Percentiles rank a stretch among this genome's conserved stretches.
Evolutionary conservation across 2,329 filamentous ascomycete genomes (phyloP).

Genomic region (Colletotrichum zoysiae): DNA sequence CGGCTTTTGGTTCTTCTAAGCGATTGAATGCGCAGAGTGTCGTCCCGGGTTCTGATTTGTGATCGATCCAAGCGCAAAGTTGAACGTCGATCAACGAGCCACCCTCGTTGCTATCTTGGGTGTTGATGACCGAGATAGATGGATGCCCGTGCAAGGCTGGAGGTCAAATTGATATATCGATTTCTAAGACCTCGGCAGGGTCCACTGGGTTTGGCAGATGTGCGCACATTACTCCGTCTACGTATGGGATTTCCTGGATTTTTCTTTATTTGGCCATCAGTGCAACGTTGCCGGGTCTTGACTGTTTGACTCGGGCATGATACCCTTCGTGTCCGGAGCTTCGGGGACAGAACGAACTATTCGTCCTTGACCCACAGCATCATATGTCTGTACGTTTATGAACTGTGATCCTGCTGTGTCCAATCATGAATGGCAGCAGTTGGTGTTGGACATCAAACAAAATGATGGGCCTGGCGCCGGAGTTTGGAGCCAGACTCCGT

Average conservation of each 20-base stretch:
- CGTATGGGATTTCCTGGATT: neutral
- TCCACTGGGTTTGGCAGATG: neutral
- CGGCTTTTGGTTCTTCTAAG: neutral
- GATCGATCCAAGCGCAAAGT: slow-evolving; percentile 19
- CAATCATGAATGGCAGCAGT: neutral
- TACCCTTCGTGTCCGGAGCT: neutral
- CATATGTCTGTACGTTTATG: neutral
- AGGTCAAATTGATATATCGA: slow-evolving; percentile 1
- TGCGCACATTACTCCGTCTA: neutral
- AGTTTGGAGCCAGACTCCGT: slow-evolving; percentile 2
- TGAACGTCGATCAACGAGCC: slow-evolving; percentile 23
- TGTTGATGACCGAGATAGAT: neutral
- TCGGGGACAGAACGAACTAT: neutral
- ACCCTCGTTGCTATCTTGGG: slow-evolving; percentile 13
- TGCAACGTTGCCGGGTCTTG: slow-evolving; percentile 12
- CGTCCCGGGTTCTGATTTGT: slow-evolving; percentile 12
- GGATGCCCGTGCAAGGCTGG: slow-evolving; percentile 10
- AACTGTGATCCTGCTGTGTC: neutral
- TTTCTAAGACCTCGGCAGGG: neutral
- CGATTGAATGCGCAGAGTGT: neutral
- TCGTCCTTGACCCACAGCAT: neutral
- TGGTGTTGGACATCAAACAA: slow-evolving; percentile 3
- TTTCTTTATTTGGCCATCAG: neutral
- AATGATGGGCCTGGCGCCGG: neutral
- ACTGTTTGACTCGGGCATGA: neutral